Percentiles rank a stretch among this genome's conserved stretches.
Conservation (phyloP, 371 early-diverging fungal species). For the Scutellospora calospora region DNA sequence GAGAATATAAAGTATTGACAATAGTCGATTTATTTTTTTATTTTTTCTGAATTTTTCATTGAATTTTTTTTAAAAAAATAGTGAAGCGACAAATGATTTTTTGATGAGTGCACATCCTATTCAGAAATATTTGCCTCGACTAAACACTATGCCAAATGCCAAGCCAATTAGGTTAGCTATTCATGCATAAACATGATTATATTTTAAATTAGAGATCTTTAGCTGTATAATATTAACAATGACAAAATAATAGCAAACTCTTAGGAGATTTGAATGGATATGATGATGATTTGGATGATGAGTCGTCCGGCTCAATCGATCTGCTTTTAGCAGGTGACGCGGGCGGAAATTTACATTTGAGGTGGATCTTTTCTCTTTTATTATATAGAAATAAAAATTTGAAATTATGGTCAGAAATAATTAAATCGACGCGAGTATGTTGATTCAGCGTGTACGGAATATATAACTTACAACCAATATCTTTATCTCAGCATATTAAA, state of each 20-base stretch:
- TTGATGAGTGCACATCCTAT: slow-evolving; percentile 14
- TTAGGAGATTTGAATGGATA: slow-evolving; percentile 7
- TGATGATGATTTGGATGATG: slow-evolving; percentile 25
- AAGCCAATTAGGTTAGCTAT: slow-evolving; percentile 32
- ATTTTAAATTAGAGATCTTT: background rate
- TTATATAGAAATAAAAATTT: background rate
- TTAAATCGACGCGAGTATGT: slow-evolving; percentile 4
- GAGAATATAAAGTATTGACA: background rate
- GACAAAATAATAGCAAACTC: slow-evolving; percentile 20
- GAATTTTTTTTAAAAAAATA: background rate
- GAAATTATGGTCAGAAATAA: background rate
- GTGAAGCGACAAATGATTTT: background rate
- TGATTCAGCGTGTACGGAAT: slow-evolving; percentile 40
- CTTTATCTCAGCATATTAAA: slow-evolving; percentile 18
- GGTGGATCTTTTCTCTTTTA: slow-evolving; percentile 33
- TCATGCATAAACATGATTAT: too few species aligned
- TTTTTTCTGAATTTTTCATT: background rate
- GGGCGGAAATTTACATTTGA: slow-evolving; percentile 45
- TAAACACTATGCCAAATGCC: slow-evolving; percentile 29
- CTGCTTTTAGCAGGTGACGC: slow-evolving; percentile 45
- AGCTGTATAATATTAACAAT: background rate
- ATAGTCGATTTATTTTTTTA: background rate
- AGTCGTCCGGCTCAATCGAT: slow-evolving; percentile 40
- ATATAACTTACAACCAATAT: slow-evolving; percentile 35
- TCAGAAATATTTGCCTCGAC: slow-evolving; percentile 36